Conservation (phyloP, 768 basidiomycete genomes). For the Lentinula aciculospora region DNA sequence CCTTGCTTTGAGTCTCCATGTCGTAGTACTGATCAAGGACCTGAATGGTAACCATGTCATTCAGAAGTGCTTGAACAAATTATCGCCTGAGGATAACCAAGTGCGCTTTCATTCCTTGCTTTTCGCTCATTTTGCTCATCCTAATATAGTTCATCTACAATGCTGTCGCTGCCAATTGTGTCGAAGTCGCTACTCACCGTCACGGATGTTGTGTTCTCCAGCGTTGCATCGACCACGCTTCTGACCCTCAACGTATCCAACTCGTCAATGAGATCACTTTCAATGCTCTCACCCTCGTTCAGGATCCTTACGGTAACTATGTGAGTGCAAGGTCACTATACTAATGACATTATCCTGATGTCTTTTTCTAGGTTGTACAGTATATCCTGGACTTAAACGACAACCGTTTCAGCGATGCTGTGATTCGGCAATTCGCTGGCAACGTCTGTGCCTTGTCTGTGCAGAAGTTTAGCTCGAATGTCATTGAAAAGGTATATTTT, state of each 20-base stretch:
- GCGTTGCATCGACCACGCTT: slow-evolving; percentile 97
- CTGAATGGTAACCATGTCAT: slow-evolving; percentile 97
- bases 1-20: slow-evolving; percentile 92
- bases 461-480: slow-evolving; percentile 99
- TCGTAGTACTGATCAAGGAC: slow-evolving; percentile 99
- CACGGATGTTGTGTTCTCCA: slow-evolving; percentile 99
- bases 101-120: slow-evolving; percentile 27
- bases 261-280: slow-evolving; percentile 99
- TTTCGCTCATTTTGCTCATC: neutral
- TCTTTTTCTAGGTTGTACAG: slow-evolving; percentile 73
- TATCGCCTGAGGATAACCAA: slow-evolving; percentile 98
- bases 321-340: slow-evolving; percentile 33
- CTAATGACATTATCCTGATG: neutral
- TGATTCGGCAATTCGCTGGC: slow-evolving; percentile 95
- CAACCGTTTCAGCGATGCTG: slow-evolving; percentile 94
- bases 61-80: slow-evolving; percentile 97
- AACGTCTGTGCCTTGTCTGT: slow-evolving; percentile 97
- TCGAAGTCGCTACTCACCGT: slow-evolving; percentile 96
- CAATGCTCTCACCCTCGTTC: slow-evolving; percentile 94
- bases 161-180: slow-evolving; percentile 96
- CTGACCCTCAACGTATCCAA: slow-evolving; percentile 91
- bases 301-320: slow-evolving; percentile 95
- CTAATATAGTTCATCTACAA: slow-evolving; percentile 89
- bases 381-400: slow-evolving; percentile 98
- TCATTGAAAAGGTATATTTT: slow-evolving; percentile 81